Base-by-base conservation (phyloP, 768 basidiomycete genomes). In the Russula compacta region DNA sequence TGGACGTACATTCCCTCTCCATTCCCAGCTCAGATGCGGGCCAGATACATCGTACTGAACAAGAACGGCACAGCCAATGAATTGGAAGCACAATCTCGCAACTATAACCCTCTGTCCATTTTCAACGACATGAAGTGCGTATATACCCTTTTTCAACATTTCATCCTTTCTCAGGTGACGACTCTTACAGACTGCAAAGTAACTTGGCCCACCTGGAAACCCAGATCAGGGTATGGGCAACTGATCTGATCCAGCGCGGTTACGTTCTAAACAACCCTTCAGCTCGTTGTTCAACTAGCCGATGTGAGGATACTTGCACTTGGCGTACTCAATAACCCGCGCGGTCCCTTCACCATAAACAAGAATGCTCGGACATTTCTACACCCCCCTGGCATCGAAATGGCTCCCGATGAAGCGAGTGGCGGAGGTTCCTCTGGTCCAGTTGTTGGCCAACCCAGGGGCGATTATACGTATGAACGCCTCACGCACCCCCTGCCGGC, bases 51-150 rank as follows among this genome's bases (percentile, higher is more conserved):
- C 60, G 79, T 86, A 24, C 70, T 92, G 60, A 89, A 88, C 67
- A 84, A 87, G 53, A 88, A 84, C 66, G 87, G 87, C 38, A 78
- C 85, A 35, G 86, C 84, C 3, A 91, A 89, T 67, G 80, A 85
- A 67, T 77, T 86, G 15, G 83, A 89, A 64, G 77, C 75, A 6
- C 77, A 85, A 1, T 87, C 89, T 10, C 79, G 90, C 63, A 78
- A 71, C 59, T 92, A 83, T 70, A 83, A 83, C 66, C 87, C 89
- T 9, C 67, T 84, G 12, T 69, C 74, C 0, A 74, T 89, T n/a
- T 86, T 89, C 69, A 78, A 89, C 65, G 82, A 89, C 69, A 79
- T 89, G 73, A 92, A 90, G 89, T 89, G 64, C 62, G 78, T 73
- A n/a, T 17, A 3, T 17, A 32, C 32, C 12, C 9, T 11, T 42